These are phyloP conservation scores for Uromyces viciae-fabae DNA, from an alignment of 1,284 basidiomycete genomes.

Conservation along the genomic window DNA sequence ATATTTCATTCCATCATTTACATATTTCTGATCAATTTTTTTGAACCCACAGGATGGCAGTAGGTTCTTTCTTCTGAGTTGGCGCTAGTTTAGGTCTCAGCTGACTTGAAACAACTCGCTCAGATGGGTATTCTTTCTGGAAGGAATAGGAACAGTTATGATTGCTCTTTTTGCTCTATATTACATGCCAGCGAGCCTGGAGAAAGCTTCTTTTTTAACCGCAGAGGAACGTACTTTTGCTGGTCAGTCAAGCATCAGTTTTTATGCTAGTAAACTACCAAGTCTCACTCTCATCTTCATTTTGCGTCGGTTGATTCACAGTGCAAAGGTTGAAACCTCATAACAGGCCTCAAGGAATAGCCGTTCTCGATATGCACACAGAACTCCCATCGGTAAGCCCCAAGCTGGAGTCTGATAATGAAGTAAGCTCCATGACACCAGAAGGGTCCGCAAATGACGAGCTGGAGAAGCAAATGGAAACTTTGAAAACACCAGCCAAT, in stretches of 20 bases:
- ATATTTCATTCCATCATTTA: too few relatives aligned
- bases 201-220: constrained; percentile 46
- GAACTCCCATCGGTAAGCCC: neutral
- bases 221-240: constrained; percentile 28
- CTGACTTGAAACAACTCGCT: neutral
- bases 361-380: neutral
- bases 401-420: neutral
- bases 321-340: constrained; percentile 7
- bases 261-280: neutral
- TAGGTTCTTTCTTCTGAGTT: neutral
- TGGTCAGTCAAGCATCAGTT: neutral
- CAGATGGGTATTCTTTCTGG: constrained; percentile 33
- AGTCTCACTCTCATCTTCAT: neutral
- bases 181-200: constrained; percentile 42
- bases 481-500: neutral
- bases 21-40: too few relatives aligned
- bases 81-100: neutral
- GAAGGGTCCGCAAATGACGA: neutral
- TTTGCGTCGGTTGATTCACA: neutral
- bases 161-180: constrained; percentile 47
- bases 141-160: constrained; percentile 50
- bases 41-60: constrained; percentile 21
- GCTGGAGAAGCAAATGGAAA: neutral
- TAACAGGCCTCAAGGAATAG: neutral
- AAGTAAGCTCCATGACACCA: neutral